phyloP scores from a whole-genome alignment of 805 yeast species.

The Candida schatavii region DNA sequence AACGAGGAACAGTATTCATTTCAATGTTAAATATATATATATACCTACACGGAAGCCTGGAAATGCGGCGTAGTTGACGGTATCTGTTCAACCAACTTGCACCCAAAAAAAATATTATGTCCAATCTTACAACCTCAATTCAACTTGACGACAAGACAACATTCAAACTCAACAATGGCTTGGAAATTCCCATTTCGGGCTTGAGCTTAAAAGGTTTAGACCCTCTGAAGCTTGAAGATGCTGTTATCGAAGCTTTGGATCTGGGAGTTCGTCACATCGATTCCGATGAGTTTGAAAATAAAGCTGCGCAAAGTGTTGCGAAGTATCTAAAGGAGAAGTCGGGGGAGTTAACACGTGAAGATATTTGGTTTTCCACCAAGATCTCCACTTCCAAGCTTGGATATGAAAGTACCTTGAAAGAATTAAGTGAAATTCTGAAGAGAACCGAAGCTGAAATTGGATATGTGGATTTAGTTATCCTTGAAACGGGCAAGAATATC shows the following conservation, averaged over 20 bases:
- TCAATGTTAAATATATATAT: too few relatives aligned
- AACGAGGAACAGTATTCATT: too few relatives aligned
- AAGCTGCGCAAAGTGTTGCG: constrained; percentile 57
- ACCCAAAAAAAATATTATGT: too few relatives aligned
- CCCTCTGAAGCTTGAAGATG: constrained; percentile 29
- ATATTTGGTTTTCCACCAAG: constrained; percentile 39
- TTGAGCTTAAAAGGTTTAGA: constrained; percentile 53
- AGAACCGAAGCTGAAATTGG: constrained; percentile 30
- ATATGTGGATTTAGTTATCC: constrained; percentile 39
- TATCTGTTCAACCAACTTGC: too few relatives aligned
- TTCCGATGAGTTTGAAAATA: constrained; percentile 61
- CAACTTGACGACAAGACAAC: constrained; percentile 31
- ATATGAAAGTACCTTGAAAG: constrained; percentile 31
- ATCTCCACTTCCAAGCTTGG: constrained; percentile 30
- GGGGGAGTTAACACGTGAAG: constrained; percentile 21
- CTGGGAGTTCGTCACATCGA: constrained; percentile 76
- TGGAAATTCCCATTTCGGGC: constrained; percentile 53
- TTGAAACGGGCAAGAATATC: constrained; percentile 36
- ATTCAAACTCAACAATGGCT: constrained; percentile 53
- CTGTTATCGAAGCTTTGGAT: constrained; percentile 56
- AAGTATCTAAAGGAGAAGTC: constrained; percentile 37
- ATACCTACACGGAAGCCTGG: too few relatives aligned
- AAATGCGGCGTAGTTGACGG: too few relatives aligned
- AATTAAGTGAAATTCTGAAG: constrained; percentile 26
- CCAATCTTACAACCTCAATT: constrained; percentile 28